phyloP scores from a whole-genome alignment of 2,329 filamentous ascomycete genomes.

The Rutstroemia sp. region DNA sequence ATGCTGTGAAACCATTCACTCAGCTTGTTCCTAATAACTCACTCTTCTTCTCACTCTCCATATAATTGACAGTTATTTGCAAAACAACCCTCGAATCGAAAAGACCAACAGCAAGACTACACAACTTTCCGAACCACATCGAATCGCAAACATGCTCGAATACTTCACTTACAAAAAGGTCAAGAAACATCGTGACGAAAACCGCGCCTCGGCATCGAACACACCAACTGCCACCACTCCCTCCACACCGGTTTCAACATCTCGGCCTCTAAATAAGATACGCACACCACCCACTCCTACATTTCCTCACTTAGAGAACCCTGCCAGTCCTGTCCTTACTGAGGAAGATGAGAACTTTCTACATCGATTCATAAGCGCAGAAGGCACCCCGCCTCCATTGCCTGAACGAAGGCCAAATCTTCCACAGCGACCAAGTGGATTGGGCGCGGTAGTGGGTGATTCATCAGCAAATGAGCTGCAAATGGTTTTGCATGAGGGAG shows the following conservation, averaged over 20 bases:
- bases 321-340: constrained; percentile 39
- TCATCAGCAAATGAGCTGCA: constrained; percentile 21
- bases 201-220: constrained; percentile 2
- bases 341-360: constrained; percentile 53
- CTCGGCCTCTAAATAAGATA: constrained; percentile 6
- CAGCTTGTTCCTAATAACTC: too few species aligned
- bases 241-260: neutral
- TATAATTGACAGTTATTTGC: too few species aligned
- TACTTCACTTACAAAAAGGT: constrained; percentile 56
- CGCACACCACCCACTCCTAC: constrained; percentile 22
- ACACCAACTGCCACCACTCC: neutral
- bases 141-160: constrained; percentile 46
- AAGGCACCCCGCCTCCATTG: constrained; percentile 44
- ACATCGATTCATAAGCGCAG: constrained; percentile 43
- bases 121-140: neutral
- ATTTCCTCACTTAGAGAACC: constrained; percentile 10
- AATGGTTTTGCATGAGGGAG: constrained; percentile 39
- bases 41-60: too few species aligned
- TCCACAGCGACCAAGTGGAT: constrained; percentile 1
- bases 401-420: constrained; percentile 31
- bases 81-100: neutral
- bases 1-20: neutral
- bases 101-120: neutral
- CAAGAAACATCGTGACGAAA: constrained; percentile 49
- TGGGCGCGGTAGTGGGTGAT: constrained; percentile 16